These are phyloP conservation scores for Blastomyces parvus DNA, from an alignment of 2,329 filamentous ascomycete species.

Conservation along the genomic window DNA sequence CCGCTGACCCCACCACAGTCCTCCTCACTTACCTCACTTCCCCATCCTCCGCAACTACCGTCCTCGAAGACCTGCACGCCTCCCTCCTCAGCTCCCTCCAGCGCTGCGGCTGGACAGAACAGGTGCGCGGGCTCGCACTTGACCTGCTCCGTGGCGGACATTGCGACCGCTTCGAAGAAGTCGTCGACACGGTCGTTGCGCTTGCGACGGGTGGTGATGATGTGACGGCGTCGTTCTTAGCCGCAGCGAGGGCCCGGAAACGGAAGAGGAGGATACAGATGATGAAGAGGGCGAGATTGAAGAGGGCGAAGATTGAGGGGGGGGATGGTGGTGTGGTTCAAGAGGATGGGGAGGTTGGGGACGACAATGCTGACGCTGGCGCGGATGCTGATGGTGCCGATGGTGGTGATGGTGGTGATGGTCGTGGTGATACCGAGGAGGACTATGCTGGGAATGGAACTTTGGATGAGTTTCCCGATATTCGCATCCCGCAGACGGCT, in stretches of 20 bases:
- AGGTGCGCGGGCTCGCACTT: conserved; percentile 45
- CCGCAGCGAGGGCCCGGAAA: conserved; percentile 17
- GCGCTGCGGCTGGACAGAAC: conserved; percentile 50
- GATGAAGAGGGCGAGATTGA: conserved; percentile 8
- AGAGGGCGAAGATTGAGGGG: background rate
- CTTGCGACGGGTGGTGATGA: conserved; percentile 31
- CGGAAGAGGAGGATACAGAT: conserved; percentile 17
- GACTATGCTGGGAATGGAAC: conserved; percentile 8
- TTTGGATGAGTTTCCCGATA: conserved; percentile 22
- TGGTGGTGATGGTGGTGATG: conserved; percentile 13
- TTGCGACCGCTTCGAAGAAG: conserved; percentile 48
- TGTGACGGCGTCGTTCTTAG: conserved; percentile 21
- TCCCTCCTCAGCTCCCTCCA: conserved; percentile 47
- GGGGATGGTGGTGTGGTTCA: conserved; percentile 12
- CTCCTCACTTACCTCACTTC: conserved; percentile 29
- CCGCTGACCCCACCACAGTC: conserved; percentile 18
- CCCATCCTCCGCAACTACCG: conserved; percentile 30
- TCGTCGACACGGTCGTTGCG: conserved; percentile 45
- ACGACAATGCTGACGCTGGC: background rate
- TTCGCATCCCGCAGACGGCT: conserved; percentile 41
- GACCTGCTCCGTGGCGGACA: conserved; percentile 50
- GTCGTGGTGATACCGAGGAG: background rate
- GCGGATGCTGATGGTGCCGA: background rate
- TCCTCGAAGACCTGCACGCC: conserved; percentile 48
- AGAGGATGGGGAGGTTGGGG: conserved; percentile 15